A percentile compares a stretch with the other conserved stretches of the same genome.
Evolutionary conservation across 768 basidiomycete species (phyloP).

Genomic region (Leccinum subgranulosum): DNA sequence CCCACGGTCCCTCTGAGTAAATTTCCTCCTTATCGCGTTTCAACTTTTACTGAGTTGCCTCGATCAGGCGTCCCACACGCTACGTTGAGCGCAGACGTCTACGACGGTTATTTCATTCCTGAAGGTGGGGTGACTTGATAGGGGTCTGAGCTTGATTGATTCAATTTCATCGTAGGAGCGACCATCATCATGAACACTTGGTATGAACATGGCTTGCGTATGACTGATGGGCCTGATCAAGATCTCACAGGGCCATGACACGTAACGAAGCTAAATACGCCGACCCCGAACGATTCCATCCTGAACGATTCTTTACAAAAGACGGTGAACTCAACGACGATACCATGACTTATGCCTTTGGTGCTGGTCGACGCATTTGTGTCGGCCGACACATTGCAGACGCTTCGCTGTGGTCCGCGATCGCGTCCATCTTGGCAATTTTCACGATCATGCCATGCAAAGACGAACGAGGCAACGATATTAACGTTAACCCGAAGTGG

Average conservation of each 20-base stretch:
- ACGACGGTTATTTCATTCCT: slow-evolving; percentile 53
- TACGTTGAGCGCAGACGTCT: slow-evolving; percentile 38
- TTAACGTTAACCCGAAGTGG: slow-evolving; percentile 21
- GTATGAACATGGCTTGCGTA: slow-evolving; percentile 1
- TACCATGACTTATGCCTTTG: slow-evolving; percentile 30
- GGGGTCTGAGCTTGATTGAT: background rate
- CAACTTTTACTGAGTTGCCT: background rate
- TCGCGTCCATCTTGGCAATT: slow-evolving; percentile 31
- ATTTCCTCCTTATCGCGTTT: background rate
- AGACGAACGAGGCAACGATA: slow-evolving; percentile 23
- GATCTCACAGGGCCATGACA: slow-evolving; percentile 27
- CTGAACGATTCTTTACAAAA: slow-evolving; percentile 33
- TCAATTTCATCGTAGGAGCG: slow-evolving; percentile 14
- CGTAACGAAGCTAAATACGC: slow-evolving; percentile 35
- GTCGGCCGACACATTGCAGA: slow-evolving; percentile 45
- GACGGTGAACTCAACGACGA: slow-evolving; percentile 27
- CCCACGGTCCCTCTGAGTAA: slow-evolving; percentile 34
- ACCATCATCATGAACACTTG: slow-evolving; percentile 31
- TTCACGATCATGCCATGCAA: slow-evolving; percentile 33
- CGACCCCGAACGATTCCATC: slow-evolving; percentile 33
- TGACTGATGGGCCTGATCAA: background rate
- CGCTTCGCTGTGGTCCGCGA: slow-evolving; percentile 37
- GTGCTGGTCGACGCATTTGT: slow-evolving; percentile 36
- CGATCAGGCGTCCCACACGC: slow-evolving; percentile 32
- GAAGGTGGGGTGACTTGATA: slow-evolving; percentile 34